Conservation (phyloP, 139 green algal species). For the Astrephomene gubernaculifera region DNA sequence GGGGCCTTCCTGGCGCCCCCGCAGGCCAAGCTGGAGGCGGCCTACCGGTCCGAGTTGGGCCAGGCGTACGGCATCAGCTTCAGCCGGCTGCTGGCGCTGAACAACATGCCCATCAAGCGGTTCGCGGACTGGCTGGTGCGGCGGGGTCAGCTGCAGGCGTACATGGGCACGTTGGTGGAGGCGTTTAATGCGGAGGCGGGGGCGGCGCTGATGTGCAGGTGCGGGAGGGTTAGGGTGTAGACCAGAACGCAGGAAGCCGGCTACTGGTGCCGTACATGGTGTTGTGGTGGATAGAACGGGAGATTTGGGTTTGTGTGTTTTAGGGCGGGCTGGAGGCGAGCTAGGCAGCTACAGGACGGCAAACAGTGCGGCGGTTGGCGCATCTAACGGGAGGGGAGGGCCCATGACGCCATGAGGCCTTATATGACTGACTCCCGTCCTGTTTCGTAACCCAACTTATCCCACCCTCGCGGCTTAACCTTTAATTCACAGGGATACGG, state of each 20-base stretch:
- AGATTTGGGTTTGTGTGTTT: too few relatives aligned
- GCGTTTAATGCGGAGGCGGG: slow-evolving; percentile 90
- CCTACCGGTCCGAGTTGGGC: slow-evolving; percentile 69
- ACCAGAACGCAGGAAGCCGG: not conserved
- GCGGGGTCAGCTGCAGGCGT: slow-evolving; percentile 71
- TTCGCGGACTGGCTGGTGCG: slow-evolving; percentile 87
- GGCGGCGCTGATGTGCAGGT: slow-evolving; percentile 77
- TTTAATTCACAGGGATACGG: slow-evolving; percentile 81
- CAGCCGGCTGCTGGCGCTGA: slow-evolving; percentile 91
- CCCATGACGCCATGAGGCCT: too few relatives aligned
- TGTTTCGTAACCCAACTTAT: too few relatives aligned
- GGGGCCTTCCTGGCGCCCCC: slow-evolving; percentile 75
- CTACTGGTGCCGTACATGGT: not conserved
- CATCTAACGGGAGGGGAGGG: too few relatives aligned
- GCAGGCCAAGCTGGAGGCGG: slow-evolving; percentile 73
- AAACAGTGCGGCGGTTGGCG: too few relatives aligned
- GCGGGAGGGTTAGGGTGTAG: not conserved
- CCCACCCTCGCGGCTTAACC: too few relatives aligned
- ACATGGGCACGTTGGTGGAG: slow-evolving; percentile 92
- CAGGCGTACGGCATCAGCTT: slow-evolving; percentile 88
- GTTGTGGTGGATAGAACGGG: too few relatives aligned
- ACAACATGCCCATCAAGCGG: slow-evolving; percentile 99
- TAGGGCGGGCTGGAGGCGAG: too few relatives aligned
- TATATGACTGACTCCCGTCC: too few relatives aligned
- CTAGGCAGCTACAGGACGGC: too few relatives aligned